Percentiles rank a stretch among this genome's conserved stretches.
These are phyloP conservation scores for Blastobotrys ciferrii DNA, from an alignment of 1,139 yeast genomes.

Conservation along the genomic window DNA sequence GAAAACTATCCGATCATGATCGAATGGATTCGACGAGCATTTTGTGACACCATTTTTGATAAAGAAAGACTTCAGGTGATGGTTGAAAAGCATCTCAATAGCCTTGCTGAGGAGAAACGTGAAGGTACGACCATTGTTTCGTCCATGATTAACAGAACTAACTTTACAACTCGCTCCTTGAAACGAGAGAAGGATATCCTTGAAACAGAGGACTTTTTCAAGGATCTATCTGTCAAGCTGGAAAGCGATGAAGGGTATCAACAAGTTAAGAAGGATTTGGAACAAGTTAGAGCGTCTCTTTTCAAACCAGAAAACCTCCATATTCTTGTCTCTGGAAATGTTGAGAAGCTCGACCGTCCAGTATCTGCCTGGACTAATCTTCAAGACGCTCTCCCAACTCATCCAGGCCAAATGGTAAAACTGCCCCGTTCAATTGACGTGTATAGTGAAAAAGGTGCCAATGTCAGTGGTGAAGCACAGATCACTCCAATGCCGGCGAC, in stretches of 20 bases:
- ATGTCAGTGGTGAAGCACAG: constrained; percentile 55
- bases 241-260: constrained; percentile 48
- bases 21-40: constrained; percentile 68
- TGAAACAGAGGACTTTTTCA: constrained; percentile 58
- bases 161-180: constrained; percentile 58
- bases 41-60: constrained; percentile 69
- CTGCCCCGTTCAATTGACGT: constrained; percentile 57
- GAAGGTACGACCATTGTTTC: constrained; percentile 70
- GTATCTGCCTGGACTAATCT: constrained; percentile 57
- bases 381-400: neutral
- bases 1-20: constrained; percentile 66
- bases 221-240: constrained; percentile 38
- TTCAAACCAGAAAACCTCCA: constrained; percentile 63
- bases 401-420: constrained; percentile 11
- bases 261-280: constrained; percentile 52
- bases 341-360: constrained; percentile 50
- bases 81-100: constrained; percentile 70
- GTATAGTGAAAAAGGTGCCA: constrained; percentile 55
- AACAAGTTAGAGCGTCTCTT: constrained; percentile 53
- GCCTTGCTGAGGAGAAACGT: constrained; percentile 77
- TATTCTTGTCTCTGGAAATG: constrained; percentile 69
- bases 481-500: constrained; percentile 79
- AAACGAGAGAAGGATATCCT: constrained; percentile 67
- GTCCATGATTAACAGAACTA: constrained; percentile 56
- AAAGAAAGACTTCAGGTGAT: constrained; percentile 66